Conservation (phyloP, 768 basidiomycete genomes). For the Mycena haematopus region DNA sequence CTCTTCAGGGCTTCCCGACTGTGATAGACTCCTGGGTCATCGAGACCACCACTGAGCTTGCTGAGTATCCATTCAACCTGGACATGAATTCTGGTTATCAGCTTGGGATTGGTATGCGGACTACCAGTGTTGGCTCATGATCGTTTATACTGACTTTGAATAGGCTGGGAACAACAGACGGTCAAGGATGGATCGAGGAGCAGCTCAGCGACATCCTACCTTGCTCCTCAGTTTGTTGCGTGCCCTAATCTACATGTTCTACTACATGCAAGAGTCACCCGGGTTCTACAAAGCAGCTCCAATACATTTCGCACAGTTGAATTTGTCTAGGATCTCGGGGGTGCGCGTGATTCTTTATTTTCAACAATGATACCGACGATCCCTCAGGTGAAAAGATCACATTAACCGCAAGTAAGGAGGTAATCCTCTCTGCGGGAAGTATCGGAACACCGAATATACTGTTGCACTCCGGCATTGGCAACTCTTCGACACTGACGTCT, state of each 20-base stretch:
- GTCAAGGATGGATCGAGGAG: constrained; percentile 29
- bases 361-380: background rate
- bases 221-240: constrained; percentile 31
- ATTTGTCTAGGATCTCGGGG: constrained; percentile 11
- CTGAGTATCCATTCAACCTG: constrained; percentile 26
- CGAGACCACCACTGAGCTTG: constrained; percentile 30
- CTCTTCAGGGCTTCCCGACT: constrained; percentile 31
- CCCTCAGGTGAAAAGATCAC: constrained; percentile 16
- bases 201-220: constrained; percentile 35
- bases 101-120: constrained; percentile 39
- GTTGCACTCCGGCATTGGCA: constrained; percentile 44
- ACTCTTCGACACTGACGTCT: constrained; percentile 25
- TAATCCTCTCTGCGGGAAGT: constrained; percentile 45
- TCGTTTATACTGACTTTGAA: background rate
- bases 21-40: constrained; percentile 34
- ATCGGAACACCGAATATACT: constrained; percentile 44
- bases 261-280: constrained; percentile 24
- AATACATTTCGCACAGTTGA: constrained; percentile 28
- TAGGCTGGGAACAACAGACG: constrained; percentile 31
- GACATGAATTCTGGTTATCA: constrained; percentile 38
- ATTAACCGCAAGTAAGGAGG: constrained; percentile 39
- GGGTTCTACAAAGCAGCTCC: constrained; percentile 7
- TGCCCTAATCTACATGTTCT: constrained; percentile 36
- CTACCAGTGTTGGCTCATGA: background rate
- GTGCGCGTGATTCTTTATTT: background rate